Conservation (phyloP, 345 rosid species). For the Aquilaria malaccensis region DNA sequence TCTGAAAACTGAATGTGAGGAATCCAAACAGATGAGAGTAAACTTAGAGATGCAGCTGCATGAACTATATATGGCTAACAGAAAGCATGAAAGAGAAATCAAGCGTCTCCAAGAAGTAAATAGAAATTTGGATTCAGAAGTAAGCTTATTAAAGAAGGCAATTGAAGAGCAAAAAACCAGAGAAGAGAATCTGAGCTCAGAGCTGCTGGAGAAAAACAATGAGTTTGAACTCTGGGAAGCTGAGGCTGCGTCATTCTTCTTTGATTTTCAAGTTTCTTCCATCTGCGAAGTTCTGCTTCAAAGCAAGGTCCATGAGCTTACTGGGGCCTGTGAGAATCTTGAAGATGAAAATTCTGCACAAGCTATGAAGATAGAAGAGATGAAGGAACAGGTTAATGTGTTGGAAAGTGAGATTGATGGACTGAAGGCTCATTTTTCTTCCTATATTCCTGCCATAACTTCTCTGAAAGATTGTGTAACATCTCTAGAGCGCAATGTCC, state of each 20-base stretch:
- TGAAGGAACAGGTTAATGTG: slow-evolving; percentile 51
- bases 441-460: slow-evolving; percentile 51
- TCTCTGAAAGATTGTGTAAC: slow-evolving; percentile 45
- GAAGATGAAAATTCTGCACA: slow-evolving; percentile 35
- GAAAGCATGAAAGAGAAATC: slow-evolving; percentile 37
- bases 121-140: slow-evolving; percentile 43
- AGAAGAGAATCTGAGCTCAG: slow-evolving; percentile 67
- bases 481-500: slow-evolving; percentile 47
- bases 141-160: slow-evolving; percentile 30
- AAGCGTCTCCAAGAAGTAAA: slow-evolving; percentile 44
- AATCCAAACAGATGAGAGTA: slow-evolving; percentile 31
- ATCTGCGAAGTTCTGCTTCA: slow-evolving; percentile 68
- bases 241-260: slow-evolving; percentile 84
- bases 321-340: slow-evolving; percentile 44
- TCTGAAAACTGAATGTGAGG: slow-evolving; percentile 50
- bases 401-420: slow-evolving; percentile 58
- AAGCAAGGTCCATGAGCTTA: slow-evolving; percentile 48
- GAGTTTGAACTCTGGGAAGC: slow-evolving; percentile 89
- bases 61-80: slow-evolving; percentile 32
- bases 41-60: slow-evolving; percentile 35
- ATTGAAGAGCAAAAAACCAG: slow-evolving; percentile 39
- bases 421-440: slow-evolving; percentile 44
- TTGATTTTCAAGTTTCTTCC: slow-evolving; percentile 71
- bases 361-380: slow-evolving; percentile 38
- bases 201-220: slow-evolving; percentile 66